Base-by-base conservation (phyloP, 2,329 filamentous ascomycete species). In the Exophiala sp. region DNA sequence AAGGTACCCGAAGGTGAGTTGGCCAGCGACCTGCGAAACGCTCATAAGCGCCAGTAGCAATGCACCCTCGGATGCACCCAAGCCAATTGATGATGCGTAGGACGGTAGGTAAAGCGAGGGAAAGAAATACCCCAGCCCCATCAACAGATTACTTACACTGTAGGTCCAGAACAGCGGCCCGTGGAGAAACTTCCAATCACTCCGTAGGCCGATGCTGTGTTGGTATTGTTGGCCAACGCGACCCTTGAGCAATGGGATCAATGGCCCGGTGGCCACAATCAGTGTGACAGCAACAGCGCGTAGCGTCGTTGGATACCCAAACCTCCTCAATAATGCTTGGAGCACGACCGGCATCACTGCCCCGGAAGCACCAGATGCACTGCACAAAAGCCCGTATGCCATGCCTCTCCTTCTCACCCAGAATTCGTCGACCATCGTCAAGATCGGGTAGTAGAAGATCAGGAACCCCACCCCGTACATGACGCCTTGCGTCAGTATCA, bases 341-440 rank as follows among this genome's bases (percentile, higher is more conserved):
- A 76, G 58, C 7, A 70, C 59, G 3, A 76, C 48, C 0, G 73
- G 74, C 38, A 76, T 65, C 8, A 73, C 64, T 2, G 70, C 67
- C 2, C 74, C 74, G 1, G 70, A 70, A 2, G 71, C 57, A 1
- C 74, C 75, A 10, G 71, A 68, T 0, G 58, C 50, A n/a, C 29
- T 39, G 49, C 55, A 60, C 23, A 60, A 30, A 10, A 60, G 13
- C 0, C 58, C 57, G 29, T 58, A 60, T 8, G 58, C 58, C 55
- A 60, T 58, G 2, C 72, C 72, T 43, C 66, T 64, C 14, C 68
- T 61, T 2, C 52, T 51, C 16, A 71, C 59, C 64, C 64, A 71
- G 54, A 58, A 71, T 46, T 72, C 68, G 50, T 71, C 66, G 16
- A 71, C 58, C 66, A 71, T 70, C 45, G 56, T 64, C 19, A 71